Evolutionary conservation across 2,329 filamentous ascomycete species (phyloP), one percentile per base, ranked within the genome.

Genomic region (Aspergillus bombycis): DNA sequence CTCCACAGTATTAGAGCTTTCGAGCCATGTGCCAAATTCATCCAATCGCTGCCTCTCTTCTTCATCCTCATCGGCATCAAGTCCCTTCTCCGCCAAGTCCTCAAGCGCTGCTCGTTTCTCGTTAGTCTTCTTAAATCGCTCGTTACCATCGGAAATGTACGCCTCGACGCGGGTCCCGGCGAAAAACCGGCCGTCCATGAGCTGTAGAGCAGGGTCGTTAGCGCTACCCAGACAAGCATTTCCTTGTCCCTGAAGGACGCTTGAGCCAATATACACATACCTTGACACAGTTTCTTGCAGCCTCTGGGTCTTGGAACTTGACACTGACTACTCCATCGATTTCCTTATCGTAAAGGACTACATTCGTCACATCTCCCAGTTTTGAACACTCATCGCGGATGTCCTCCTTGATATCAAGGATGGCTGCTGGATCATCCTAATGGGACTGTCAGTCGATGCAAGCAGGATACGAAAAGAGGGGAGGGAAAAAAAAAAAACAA

Each of bases 341-440:
- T 78, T 99, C 96, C 67, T 89, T 84, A 76, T 99, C 95, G 76
- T 91, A 99, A 19, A 99, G 82, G 3, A 95, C 89, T 46, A 98
- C 92, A 73, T 96, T 97, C 36, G 93, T 96, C 41, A 98, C 92
- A 28, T 89, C 85, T 3, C 95, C 95, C 16, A 95, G 82, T 79
- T 96, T 96, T 62, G 87, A 85, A 76, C 93, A 96, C 78, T 97
- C 94, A 57, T 97, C 92, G 53, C 92, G 87, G 61, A 98, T 92
- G 75, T 99, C 95, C 76, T 97, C 91, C 75, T 96, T 96, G 80
- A 98, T 96, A 67, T 98, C 94, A 43, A 96, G 82, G 64, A 96
- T 85, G 1, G 91, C 91, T 0, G 89, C 88, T 2, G 91, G 88
- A 72, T 98, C 94, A 74, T 96, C 91, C 70, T 84, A 59, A 38